These are phyloP conservation scores for Magnusiomyces fungicola DNA, from an alignment of 1,139 yeast genomes.

Conservation along the genomic window DNA sequence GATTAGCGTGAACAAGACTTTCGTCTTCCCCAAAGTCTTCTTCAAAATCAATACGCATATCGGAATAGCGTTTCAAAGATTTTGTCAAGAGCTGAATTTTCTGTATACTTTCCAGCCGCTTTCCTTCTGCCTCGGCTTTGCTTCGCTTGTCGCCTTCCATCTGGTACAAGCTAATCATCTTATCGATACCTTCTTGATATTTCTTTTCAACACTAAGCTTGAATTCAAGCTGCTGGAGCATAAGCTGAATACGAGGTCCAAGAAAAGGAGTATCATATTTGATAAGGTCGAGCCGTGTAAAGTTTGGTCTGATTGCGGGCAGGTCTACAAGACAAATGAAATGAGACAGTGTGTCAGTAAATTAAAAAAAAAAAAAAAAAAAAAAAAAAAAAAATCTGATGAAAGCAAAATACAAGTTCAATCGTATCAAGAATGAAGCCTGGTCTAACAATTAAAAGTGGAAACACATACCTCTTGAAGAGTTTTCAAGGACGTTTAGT, in stretches of 20 bases:
- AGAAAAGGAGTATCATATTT: constrained; percentile 91
- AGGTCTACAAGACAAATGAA: too few species aligned
- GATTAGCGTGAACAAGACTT: constrained; percentile 52
- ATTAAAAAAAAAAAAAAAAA: too few species aligned
- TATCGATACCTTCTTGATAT: constrained; percentile 86
- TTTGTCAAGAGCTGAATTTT: constrained; percentile 77
- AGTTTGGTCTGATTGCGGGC: constrained; percentile 22
- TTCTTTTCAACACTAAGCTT: constrained; percentile 90
- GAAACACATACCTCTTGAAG: too few species aligned
- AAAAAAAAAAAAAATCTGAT: too few species aligned
- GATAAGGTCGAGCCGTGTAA: constrained; percentile 56
- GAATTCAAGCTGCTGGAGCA: constrained; percentile 91
- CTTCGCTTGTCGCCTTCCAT: constrained; percentile 86
- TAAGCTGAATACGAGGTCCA: constrained; percentile 91
- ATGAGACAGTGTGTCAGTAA: too few species aligned
- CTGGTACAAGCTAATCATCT: constrained; percentile 74
- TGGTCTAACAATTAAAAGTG: too few species aligned
- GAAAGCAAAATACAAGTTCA: too few species aligned
- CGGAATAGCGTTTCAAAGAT: constrained; percentile 79
- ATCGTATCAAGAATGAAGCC: too few species aligned
- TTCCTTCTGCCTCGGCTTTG: constrained; percentile 84
- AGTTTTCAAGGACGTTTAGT: too few species aligned
- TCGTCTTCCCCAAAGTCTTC: constrained; percentile 41
- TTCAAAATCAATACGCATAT: constrained; percentile 73
- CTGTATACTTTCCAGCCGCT: constrained; percentile 75